Percentiles rank a stretch among this genome's conserved stretches.
Conservation (phyloP, 1,284 basidiomycete genomes). For the Cystobasidium pallidum region DNA sequence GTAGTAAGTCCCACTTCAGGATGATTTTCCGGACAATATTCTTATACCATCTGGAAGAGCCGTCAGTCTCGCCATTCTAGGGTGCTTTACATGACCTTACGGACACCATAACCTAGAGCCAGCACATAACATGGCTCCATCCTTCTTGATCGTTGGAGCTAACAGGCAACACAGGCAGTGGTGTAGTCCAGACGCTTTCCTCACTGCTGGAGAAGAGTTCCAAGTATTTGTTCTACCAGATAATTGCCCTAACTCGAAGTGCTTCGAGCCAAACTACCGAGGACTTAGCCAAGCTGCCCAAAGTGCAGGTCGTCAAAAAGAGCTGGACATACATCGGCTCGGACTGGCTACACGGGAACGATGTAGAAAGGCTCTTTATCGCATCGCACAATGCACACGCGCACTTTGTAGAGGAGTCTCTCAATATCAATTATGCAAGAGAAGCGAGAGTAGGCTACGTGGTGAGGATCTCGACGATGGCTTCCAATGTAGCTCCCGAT, state of each 20-base stretch:
- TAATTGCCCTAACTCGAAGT: conserved; percentile 1
- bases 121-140: background rate
- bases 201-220: background rate
- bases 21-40: too few species aligned
- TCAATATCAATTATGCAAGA: conserved; percentile 41
- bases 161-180: conserved; percentile 50
- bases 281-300: conserved; percentile 13
- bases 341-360: conserved; percentile 43
- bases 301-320: background rate
- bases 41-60: too few species aligned
- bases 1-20: too few species aligned
- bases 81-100: too few species aligned
- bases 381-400: conserved; percentile 44
- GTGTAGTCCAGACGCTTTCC: background rate
- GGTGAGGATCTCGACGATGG: conserved; percentile 48
- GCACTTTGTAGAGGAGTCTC: conserved; percentile 49
- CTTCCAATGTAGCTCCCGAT: conserved; percentile 36
- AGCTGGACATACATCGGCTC: conserved; percentile 38
- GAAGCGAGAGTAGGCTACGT: conserved; percentile 47
- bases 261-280: conserved; percentile 1
- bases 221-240: background rate
- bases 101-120: too few species aligned
- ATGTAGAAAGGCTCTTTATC: conserved; percentile 46
- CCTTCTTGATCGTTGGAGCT: conserved; percentile 48
- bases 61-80: too few species aligned